These are phyloP conservation scores for Amoeboaphelidium occidentale DNA, from an alignment of 371 early-diverging fungal species.

Conservation along the genomic window DNA sequence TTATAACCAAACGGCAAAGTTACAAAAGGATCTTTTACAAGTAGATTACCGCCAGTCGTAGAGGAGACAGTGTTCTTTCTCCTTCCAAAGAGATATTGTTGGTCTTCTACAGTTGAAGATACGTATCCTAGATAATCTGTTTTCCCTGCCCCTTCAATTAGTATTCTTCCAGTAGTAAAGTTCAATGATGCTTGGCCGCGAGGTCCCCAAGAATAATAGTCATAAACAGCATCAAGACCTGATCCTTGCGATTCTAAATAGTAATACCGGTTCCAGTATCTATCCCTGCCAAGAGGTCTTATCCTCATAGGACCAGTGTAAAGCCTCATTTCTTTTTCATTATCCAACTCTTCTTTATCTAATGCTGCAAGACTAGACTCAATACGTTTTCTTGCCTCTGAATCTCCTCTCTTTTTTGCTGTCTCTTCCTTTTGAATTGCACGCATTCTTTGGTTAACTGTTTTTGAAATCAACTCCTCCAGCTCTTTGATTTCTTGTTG, in stretches of 20 bases:
- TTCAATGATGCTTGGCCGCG: neutral
- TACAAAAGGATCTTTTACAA: neutral
- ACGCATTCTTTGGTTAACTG: neutral
- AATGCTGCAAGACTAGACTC: neutral
- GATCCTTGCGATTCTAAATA: conserved; percentile 41
- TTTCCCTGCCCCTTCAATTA: neutral
- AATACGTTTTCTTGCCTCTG: neutral
- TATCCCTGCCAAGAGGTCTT: conserved; percentile 51
- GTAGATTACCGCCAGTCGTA: neutral
- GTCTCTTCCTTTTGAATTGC: neutral
- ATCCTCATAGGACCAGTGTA: conserved; percentile 12
- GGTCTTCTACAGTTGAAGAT: neutral
- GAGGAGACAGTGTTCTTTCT: neutral
- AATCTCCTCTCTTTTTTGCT: neutral
- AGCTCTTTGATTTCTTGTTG: neutral
- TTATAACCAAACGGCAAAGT: neutral
- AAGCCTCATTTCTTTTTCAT: neutral
- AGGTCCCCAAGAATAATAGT: neutral
- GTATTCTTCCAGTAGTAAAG: neutral
- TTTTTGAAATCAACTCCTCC: neutral
- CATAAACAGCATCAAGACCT: conserved; percentile 17
- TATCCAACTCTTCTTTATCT: neutral
- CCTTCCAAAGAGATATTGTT: neutral
- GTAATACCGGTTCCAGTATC: conserved; percentile 57
- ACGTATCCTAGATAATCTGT: neutral